phyloP scores from a whole-genome alignment of 2,329 filamentous ascomycete genomes.

The Proliferodiscus dingleyae region DNA sequence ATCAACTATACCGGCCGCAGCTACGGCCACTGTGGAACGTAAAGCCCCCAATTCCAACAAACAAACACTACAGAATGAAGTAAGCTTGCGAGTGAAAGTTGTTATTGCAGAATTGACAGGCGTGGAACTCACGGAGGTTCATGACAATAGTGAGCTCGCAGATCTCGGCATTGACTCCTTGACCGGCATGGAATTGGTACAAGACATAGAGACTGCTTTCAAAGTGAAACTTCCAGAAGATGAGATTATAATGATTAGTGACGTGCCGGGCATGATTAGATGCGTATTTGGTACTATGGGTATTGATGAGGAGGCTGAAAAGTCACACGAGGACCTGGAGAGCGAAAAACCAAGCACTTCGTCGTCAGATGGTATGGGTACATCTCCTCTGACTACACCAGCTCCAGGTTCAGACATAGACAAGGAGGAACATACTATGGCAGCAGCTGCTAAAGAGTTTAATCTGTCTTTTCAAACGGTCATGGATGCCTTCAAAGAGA shows the following conservation, averaged over 20 bases:
- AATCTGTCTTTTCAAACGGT: constrained; percentile 5
- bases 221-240: constrained; percentile 26
- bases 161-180: constrained; percentile 47
- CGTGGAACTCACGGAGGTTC: constrained; percentile 35
- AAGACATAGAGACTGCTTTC: constrained; percentile 38
- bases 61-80: too few relatives aligned
- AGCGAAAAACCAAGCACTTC: background rate
- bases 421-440: too few relatives aligned
- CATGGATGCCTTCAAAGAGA: background rate
- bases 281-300: background rate
- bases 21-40: too few relatives aligned
- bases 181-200: constrained; percentile 43
- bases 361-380: background rate
- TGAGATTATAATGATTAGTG: background rate
- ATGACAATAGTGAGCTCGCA: constrained; percentile 32
- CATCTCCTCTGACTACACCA: too few relatives aligned
- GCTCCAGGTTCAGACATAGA: too few relatives aligned
- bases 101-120: constrained; percentile 32
- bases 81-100: too few relatives aligned
- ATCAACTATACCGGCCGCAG: too few relatives aligned
- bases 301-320: constrained; percentile 3
- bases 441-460: background rate
- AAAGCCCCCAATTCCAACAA: too few relatives aligned
- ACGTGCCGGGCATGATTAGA: background rate
- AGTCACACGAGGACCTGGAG: background rate